phyloP scores from a whole-genome alignment of 2,329 filamentous ascomycete species.

The Endoconidiophora laricicola region DNA sequence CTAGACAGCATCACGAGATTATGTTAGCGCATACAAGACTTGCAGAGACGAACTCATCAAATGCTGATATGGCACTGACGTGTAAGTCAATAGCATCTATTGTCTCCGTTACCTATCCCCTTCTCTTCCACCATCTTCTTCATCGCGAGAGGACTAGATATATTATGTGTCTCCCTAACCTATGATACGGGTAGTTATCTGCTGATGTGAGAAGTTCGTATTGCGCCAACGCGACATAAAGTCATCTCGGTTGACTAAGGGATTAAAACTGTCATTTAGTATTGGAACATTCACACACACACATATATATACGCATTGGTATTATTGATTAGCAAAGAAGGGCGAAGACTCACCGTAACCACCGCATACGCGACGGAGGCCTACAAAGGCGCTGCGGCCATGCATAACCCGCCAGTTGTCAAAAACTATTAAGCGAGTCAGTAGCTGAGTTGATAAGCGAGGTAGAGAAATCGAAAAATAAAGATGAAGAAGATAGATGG shows the following conservation, averaged over 20 bases:
- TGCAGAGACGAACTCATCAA: too few relatives aligned
- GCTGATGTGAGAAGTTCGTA: slow-evolving; percentile 41
- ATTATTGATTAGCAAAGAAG: neutral
- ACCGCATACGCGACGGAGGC: slow-evolving; percentile 74
- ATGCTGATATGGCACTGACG: too few relatives aligned
- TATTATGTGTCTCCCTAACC: slow-evolving; percentile 3
- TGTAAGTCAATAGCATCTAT: too few relatives aligned
- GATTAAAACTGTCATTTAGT: neutral
- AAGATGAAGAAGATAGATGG: neutral
- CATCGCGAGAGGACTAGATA: too few relatives aligned
- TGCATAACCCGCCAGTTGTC: slow-evolving; percentile 94
- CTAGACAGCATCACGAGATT: too few relatives aligned
- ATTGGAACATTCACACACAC: neutral
- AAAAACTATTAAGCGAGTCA: slow-evolving; percentile 45
- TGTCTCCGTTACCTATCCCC: neutral
- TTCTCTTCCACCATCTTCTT: neutral
- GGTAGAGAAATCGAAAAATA: neutral
- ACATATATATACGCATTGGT: too few relatives aligned
- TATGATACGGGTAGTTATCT: slow-evolving; percentile 19
- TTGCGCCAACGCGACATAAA: slow-evolving; percentile 61
- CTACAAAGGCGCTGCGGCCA: slow-evolving; percentile 67
- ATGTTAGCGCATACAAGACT: too few relatives aligned
- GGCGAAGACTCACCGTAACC: slow-evolving; percentile 55
- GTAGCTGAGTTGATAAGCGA: neutral
- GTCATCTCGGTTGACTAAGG: slow-evolving; percentile 59